These are phyloP conservation scores for Coemansia sp. DNA, from an alignment of 192 early-diverging fungal genomes.

Conservation along the genomic window DNA sequence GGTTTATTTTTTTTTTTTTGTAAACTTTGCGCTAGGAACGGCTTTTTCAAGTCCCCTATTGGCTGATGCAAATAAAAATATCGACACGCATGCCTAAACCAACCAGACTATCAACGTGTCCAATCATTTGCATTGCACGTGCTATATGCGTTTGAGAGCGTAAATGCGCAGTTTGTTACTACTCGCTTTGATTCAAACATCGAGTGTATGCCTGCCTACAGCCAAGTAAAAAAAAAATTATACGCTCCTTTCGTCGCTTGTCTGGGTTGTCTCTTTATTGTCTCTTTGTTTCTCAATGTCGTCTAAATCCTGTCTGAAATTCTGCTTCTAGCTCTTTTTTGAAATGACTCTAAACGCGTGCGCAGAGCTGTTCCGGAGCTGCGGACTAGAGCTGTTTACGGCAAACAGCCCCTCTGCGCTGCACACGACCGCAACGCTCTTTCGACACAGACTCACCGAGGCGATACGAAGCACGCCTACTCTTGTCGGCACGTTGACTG, in stretches of 20 bases:
- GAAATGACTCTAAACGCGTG: background rate
- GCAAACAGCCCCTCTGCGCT: conserved; percentile 6
- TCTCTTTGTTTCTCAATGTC: background rate
- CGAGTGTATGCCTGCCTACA: too few relatives aligned
- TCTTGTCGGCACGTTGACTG: conserved; percentile 1
- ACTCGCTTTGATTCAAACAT: too few relatives aligned
- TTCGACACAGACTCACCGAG: conserved; percentile 24
- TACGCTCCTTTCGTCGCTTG: too few relatives aligned
- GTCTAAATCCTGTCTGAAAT: background rate
- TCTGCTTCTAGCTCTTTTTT: background rate
- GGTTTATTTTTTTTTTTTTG: conserved; percentile 1
- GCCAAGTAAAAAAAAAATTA: too few relatives aligned
- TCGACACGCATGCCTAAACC: too few relatives aligned
- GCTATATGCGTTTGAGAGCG: too few relatives aligned
- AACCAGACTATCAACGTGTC: too few relatives aligned
- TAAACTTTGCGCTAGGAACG: background rate
- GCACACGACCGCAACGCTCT: conserved; percentile 29
- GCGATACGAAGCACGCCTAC: conserved; percentile 2
- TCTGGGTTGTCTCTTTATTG: too few relatives aligned
- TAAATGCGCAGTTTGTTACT: too few relatives aligned
- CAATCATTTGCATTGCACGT: too few relatives aligned
- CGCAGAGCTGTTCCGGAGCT: conserved; percentile 9
- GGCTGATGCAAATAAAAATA: too few relatives aligned
- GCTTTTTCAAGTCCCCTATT: too few relatives aligned
- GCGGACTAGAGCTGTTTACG: conserved; percentile 19